Evolutionary conservation across 805 yeast genomes (phyloP).

Genomic region (Barnettozyma siamensis): DNA sequence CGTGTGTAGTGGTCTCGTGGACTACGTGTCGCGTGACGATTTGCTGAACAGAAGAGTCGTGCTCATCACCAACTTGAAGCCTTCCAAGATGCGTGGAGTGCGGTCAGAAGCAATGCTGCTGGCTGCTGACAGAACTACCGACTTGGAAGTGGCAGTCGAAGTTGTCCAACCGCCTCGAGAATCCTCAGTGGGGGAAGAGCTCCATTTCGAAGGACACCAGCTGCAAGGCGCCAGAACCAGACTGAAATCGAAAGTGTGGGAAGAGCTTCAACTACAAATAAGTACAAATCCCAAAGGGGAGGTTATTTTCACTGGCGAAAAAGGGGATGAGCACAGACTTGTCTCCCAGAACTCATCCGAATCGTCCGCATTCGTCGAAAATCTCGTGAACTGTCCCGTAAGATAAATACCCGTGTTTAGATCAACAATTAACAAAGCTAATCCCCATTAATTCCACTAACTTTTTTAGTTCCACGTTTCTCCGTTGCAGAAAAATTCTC

Average conservation of each 20-base stretch:
- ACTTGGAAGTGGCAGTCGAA: slow-evolving; percentile 31
- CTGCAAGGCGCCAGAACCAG: neutral
- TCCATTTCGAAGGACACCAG: slow-evolving; percentile 31
- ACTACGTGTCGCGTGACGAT: slow-evolving; percentile 33
- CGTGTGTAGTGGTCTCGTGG: slow-evolving; percentile 58
- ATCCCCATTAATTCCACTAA: too few relatives aligned
- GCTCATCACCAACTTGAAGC: slow-evolving; percentile 51
- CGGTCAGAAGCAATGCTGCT: slow-evolving; percentile 59
- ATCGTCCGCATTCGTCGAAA: slow-evolving; percentile 2
- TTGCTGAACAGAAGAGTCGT: slow-evolving; percentile 41
- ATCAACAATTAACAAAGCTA: too few relatives aligned
- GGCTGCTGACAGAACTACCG: slow-evolving; percentile 41
- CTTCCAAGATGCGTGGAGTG: slow-evolving; percentile 58
- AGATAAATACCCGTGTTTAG: too few relatives aligned
- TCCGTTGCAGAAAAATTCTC: too few relatives aligned
- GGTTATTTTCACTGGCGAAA: slow-evolving; percentile 6
- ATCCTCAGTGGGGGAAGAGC: slow-evolving; percentile 33
- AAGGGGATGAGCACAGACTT: neutral
- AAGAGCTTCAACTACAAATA: slow-evolving; percentile 8
- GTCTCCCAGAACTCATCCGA: neutral
- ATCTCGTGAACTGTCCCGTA: neutral
- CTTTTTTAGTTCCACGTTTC: too few relatives aligned
- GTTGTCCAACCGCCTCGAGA: slow-evolving; percentile 40
- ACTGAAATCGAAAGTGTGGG: slow-evolving; percentile 14
- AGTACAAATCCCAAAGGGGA: slow-evolving; percentile 6